phyloP scores from a whole-genome alignment of 176 grass and related monocot species.

The Oropetium thomaeum region DNA sequence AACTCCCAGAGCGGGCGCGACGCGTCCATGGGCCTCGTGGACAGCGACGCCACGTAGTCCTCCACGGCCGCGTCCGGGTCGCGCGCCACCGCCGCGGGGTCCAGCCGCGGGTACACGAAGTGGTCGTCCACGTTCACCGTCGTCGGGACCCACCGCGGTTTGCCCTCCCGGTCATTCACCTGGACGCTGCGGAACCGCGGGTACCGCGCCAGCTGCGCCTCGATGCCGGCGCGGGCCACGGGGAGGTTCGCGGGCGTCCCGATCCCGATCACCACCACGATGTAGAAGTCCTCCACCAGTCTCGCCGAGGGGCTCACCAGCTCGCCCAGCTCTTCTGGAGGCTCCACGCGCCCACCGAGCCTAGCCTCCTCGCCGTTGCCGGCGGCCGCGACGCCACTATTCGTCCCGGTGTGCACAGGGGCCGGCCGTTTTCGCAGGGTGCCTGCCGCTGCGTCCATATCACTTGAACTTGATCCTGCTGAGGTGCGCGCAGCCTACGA shows the following conservation, averaged over 20 bases:
- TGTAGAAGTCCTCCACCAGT: constrained; percentile 68
- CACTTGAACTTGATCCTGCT: neutral
- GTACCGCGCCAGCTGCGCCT: constrained; percentile 59
- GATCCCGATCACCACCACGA: constrained; percentile 59
- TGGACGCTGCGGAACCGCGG: constrained; percentile 87
- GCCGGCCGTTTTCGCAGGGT: constrained; percentile 32
- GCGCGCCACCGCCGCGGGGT: constrained; percentile 20
- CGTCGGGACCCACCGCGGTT: constrained; percentile 47
- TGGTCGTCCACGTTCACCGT: constrained; percentile 65
- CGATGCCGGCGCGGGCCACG: constrained; percentile 49
- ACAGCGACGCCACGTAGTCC: constrained; percentile 84
- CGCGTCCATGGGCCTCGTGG: constrained; percentile 47
- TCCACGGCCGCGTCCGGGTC: constrained; percentile 60
- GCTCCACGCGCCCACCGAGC: neutral
- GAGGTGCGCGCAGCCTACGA: neutral
- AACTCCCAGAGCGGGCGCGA: constrained; percentile 82
- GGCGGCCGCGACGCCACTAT: neutral
- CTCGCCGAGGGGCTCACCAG: constrained; percentile 63
- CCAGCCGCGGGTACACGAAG: constrained; percentile 56
- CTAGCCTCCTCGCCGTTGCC: neutral
- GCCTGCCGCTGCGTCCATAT: constrained; percentile 20
- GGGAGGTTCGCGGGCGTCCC: constrained; percentile 41
- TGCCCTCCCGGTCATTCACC: constrained; percentile 37
- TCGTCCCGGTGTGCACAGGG: constrained; percentile 17
- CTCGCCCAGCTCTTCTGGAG: constrained; percentile 19